Base-by-base conservation (phyloP, 1,139 yeast genomes). In the Blastobotrys buckinghamii region DNA sequence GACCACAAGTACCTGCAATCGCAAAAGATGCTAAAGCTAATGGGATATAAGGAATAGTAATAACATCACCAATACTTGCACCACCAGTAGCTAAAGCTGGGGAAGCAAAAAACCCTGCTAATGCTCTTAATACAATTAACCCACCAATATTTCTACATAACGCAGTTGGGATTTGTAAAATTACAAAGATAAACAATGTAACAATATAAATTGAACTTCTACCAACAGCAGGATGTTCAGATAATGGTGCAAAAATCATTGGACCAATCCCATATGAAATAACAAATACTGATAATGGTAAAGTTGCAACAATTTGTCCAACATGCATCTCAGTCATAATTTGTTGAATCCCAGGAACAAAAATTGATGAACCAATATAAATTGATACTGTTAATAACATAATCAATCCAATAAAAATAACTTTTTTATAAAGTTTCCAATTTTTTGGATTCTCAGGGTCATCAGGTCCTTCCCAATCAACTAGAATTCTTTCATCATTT, bases 81-180 rank as follows among this genome's bases (percentile, higher is more conserved):
- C 90, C 94, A 12, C 92, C 96, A 56, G 86, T 80, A 3, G 95
- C 82, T 62, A 89, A 73, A 0, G 95, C 89, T 5, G 96, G 96
- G 4, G 92, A 80, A 0, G 94, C 86, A 50, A 84, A 74, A 30
- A 84, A 72, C 2, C 97, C 97, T 35, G 89, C 77, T 57, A 89
- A 78, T 63, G 88, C 85, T 57, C 97, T 73, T 47, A 86, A 69
- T 1, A 87, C 82, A 44, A 86, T 69, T 20, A 70, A 56, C 1
- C 64, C 61, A 5, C 64, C 65, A 35, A 82, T 73, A 55, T 80
- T 79, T 26, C 72, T 66, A 1, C 80, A 68, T 45, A 81, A 69
- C 1, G 70, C 70, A 3, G 66, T 58, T 7, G 69, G 68, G 66
- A 83, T 75, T 51, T 81, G 79, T 57, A 84, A 72, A n/a, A 82